Evolutionary conservation across 352 stramenopile species (phyloP).

Genomic region (Pythium utonaiense): DNA sequence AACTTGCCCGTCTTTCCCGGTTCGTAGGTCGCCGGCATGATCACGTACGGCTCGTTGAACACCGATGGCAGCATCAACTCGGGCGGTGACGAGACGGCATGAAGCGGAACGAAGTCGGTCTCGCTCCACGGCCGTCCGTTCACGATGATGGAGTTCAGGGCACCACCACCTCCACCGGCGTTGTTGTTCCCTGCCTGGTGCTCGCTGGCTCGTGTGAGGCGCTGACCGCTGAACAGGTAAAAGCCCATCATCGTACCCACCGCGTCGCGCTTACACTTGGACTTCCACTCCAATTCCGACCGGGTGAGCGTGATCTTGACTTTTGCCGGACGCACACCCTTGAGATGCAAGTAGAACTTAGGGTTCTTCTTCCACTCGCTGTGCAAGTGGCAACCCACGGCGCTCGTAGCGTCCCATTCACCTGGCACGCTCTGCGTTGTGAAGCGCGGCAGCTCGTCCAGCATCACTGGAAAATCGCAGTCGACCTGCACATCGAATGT

Average conservation of each 20-base stretch:
- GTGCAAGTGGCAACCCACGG: conserved; percentile 77
- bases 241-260: conserved; percentile 91
- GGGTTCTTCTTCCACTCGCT: conserved; percentile 87
- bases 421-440: conserved; percentile 72
- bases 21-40: conserved; percentile 89
- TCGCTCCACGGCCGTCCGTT: conserved; percentile 75
- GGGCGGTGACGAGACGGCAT: conserved; percentile 62
- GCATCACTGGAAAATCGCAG: conserved; percentile 62
- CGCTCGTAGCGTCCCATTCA: conserved; percentile 67
- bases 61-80: conserved; percentile 59
- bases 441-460: conserved; percentile 58
- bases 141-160: conserved; percentile 45
- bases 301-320: conserved; percentile 80
- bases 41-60: conserved; percentile 82
- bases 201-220: conserved; percentile 34
- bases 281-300: conserved; percentile 80
- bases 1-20: conserved; percentile 74
- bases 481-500: conserved; percentile 88
- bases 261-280: conserved; percentile 75
- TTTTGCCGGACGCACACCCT: conserved; percentile 59
- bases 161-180: background rate
- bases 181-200: conserved; percentile 4
- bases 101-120: conserved; percentile 81
- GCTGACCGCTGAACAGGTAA: conserved; percentile 70
- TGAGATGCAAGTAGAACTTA: conserved; percentile 74